Conservation (phyloP, 1,284 basidiomycete species). For the Trametes pubescens region DNA sequence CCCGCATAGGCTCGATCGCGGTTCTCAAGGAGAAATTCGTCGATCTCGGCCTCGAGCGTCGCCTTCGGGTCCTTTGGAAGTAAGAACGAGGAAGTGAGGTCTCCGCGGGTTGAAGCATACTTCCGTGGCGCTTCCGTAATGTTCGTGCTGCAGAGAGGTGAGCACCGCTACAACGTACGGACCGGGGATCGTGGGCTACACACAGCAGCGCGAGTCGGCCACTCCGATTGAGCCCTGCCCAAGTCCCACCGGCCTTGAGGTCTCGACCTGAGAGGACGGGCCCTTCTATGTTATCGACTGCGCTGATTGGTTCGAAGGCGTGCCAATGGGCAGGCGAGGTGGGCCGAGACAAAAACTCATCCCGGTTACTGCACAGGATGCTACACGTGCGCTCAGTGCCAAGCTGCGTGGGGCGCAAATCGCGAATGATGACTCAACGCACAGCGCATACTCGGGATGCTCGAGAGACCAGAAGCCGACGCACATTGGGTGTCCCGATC, state of each 20-base stretch:
- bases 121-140: conserved; percentile 68
- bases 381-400: conserved; percentile 47
- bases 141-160: conserved; percentile 65
- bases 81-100: conserved; percentile 72
- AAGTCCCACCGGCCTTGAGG: conserved; percentile 75
- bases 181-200: conserved; percentile 42
- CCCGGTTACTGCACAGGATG: conserved; percentile 78
- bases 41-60: conserved; percentile 55
- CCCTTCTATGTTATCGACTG: conserved; percentile 36
- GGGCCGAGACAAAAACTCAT: conserved; percentile 74
- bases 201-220: conserved; percentile 77
- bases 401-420: conserved; percentile 15
- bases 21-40: conserved; percentile 53
- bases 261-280: conserved; percentile 78
- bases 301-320: conserved; percentile 50
- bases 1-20: conserved; percentile 63
- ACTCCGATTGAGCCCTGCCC: conserved; percentile 72
- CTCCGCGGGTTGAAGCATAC: conserved; percentile 68
- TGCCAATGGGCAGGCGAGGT: conserved; percentile 69
- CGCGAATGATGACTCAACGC: conserved; percentile 44
- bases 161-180: conserved; percentile 15
- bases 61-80: conserved; percentile 53
- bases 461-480: conserved; percentile 79
- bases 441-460: conserved; percentile 81
- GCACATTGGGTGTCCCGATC: conserved; percentile 60